A percentile compares a stretch with the other conserved stretches of the same genome.
Evolutionary conservation across 257 asterid species (phyloP).

Genomic region (Nicotiana otophora): DNA sequence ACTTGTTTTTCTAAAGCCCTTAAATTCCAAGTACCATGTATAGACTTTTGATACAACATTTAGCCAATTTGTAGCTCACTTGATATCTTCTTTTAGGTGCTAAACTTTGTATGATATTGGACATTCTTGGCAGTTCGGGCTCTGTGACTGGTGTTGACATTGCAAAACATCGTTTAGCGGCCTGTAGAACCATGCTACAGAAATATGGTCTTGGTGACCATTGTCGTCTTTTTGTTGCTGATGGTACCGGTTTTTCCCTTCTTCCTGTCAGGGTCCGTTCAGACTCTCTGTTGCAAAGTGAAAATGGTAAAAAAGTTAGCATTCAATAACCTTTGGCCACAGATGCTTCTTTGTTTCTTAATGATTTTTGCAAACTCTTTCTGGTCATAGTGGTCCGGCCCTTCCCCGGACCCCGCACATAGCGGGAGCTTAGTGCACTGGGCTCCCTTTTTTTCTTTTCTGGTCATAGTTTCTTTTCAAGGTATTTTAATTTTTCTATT

Average conservation of each 20-base stretch:
- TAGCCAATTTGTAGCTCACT: slow-evolving; percentile 8
- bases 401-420: too few species aligned
- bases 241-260: slow-evolving; percentile 80
- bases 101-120: slow-evolving; percentile 84
- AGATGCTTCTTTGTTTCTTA: background rate
- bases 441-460: background rate
- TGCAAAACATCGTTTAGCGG: slow-evolving; percentile 88
- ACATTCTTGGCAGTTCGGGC: slow-evolving; percentile 78
- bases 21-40: background rate
- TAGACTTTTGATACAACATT: background rate
- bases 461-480: slow-evolving; percentile 8
- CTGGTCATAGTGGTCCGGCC: background rate
- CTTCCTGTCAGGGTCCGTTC: slow-evolving; percentile 43
- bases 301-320: slow-evolving; percentile 11
- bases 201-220: slow-evolving; percentile 70
- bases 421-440: too few species aligned
- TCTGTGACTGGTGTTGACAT: slow-evolving; percentile 88
- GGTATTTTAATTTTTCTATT: slow-evolving; percentile 6
- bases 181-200: slow-evolving; percentile 80
- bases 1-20: background rate
- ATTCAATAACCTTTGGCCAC: background rate
- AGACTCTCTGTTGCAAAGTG: slow-evolving; percentile 36
- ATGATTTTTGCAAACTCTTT: background rate
- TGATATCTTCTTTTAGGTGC: slow-evolving; percentile 59
- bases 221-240: slow-evolving; percentile 92